Percentiles rank a stretch among this genome's conserved stretches.
phyloP scores from a whole-genome alignment of 176 grass and related monocot species.

The Carex scoparia region DNA sequence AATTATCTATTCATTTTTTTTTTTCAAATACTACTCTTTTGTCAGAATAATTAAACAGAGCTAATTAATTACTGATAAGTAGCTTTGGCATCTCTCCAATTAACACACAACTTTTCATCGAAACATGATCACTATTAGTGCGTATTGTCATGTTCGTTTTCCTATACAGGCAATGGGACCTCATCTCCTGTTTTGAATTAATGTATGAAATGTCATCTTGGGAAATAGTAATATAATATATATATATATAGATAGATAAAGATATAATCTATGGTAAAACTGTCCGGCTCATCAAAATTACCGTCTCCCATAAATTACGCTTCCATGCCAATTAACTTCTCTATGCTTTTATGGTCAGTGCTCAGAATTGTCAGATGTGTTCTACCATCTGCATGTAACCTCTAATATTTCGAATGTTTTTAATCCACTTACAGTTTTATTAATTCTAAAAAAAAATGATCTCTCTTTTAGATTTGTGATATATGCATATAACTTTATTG shows the following conservation, averaged over 20 bases:
- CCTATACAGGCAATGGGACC: constrained; percentile 4
- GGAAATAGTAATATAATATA: neutral
- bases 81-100: neutral
- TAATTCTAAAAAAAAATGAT: neutral
- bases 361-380: constrained; percentile 5
- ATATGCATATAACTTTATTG: no score
- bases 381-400: constrained; percentile 7
- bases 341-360: constrained; percentile 6
- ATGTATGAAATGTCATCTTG: constrained; percentile 1
- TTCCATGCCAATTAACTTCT: constrained; percentile 10
- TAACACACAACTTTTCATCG: neutral
- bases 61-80: neutral
- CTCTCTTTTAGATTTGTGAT: neutral
- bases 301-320: neutral
- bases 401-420: constrained; percentile 7
- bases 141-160: constrained; percentile 26
- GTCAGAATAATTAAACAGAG: neutral
- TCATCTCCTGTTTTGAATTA: constrained; percentile 25
- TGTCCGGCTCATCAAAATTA: constrained; percentile 5
- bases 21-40: neutral
- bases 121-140: neutral
- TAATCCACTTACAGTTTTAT: constrained; percentile 2
- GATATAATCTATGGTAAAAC: constrained; percentile 6
- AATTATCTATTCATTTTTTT: no score
- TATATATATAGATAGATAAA: no score